phyloP scores from a whole-genome alignment of 805 yeast genomes.

The Debaryomyces tyrocola region DNA sequence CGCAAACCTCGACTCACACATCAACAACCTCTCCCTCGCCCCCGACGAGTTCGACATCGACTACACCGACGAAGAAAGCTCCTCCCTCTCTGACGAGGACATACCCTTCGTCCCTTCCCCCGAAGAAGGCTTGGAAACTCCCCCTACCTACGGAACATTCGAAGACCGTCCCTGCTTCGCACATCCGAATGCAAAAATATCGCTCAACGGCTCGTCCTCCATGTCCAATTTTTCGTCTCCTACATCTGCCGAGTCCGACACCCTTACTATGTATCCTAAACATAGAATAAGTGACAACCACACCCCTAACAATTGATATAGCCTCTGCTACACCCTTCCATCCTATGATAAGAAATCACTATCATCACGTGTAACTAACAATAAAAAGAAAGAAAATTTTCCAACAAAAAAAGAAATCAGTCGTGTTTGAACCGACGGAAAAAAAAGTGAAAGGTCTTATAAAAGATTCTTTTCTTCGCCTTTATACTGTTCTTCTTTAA shows the following conservation, averaged over 20 bases:
- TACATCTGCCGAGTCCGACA: background rate
- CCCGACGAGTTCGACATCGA: slow-evolving; percentile 32
- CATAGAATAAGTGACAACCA: too few relatives aligned
- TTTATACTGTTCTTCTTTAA: background rate
- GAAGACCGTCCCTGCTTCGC: slow-evolving; percentile 44
- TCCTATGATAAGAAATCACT: background rate
- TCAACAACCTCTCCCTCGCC: background rate
- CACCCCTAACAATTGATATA: too few relatives aligned
- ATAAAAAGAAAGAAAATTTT: background rate
- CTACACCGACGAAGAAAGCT: slow-evolving; percentile 25
- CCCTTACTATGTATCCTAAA: background rate
- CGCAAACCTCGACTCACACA: background rate
- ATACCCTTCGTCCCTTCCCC: slow-evolving; percentile 30
- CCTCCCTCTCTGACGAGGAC: slow-evolving; percentile 15
- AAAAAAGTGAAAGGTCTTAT: background rate
- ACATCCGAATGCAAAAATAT: slow-evolving; percentile 43
- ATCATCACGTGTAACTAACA: background rate
- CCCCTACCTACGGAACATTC: slow-evolving; percentile 22
- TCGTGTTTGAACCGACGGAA: background rate
- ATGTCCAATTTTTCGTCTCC: slow-evolving; percentile 3
- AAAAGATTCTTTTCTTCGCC: slow-evolving; percentile 5
- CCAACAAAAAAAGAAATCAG: background rate
- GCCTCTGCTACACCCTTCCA: too few relatives aligned
- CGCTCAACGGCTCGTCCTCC: slow-evolving; percentile 12
- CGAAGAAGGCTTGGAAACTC: slow-evolving; percentile 32